Evolutionary conservation across 1,284 basidiomycete genomes (phyloP), one percentile per base, ranked within the genome.

Genomic region (Wolfiporia cocos): DNA sequence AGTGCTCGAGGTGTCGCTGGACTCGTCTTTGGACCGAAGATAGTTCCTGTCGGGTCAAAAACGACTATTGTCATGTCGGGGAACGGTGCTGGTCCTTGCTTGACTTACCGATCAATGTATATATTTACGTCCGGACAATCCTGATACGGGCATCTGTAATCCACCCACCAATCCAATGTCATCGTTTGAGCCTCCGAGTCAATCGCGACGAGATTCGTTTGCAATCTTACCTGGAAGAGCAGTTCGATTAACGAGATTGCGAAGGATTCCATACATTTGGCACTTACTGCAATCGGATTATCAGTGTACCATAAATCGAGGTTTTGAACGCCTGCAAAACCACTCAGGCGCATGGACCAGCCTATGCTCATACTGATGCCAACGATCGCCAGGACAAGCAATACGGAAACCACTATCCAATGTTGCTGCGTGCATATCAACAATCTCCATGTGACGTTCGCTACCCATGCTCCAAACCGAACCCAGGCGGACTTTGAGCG

Each of bases 21-120:
- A 34, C 1, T 30, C 20, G 0, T 37, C 36, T 2, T 38, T 32
- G 2, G 40, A 20, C 19, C 47, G 49, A 28, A 53, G 20, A 2
- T 43, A 42, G 36, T 55, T 53, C 28, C 51, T 53, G 32, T 9
- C 19, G 15, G 20, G n/a, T 3, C 12, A 34, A 11, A 4, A 9
- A 22, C 20, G n/a, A 26, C 12, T 1, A 29, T 24, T 10, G 2
- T 7, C 10, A n/a, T 34, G 19, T 23, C 11, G 23, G 3, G 15
- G 22, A 18, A 29, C 17, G 4, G n/a, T 18, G 26, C 3, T 9
- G n/a, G 5, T 21, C 21, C 7, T n/a, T 22, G 21, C 26, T 2
- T 14, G 23, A 10, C 53, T 34, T 29, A 55, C 53, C 47, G 42
- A 32, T 55, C 53, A 23, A 55, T 52, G 40, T 42, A 55, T 5